Conservation (phyloP, 345 rosid genomes). For the Anastatica hierochuntica region DNA sequence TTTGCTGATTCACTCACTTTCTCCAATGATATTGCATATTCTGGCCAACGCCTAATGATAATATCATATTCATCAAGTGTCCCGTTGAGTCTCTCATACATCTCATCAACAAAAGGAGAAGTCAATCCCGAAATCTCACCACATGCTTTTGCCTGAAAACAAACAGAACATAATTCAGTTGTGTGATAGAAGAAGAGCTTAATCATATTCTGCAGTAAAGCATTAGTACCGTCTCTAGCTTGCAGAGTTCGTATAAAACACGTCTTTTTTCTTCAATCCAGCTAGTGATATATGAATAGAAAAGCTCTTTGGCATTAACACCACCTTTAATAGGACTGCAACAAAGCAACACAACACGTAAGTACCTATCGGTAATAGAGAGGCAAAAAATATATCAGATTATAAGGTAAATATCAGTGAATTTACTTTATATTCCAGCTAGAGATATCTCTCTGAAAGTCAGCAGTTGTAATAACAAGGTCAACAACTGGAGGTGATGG, state of each 20-base stretch:
- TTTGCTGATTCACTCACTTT: slow-evolving; percentile 40
- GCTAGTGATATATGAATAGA: slow-evolving; percentile 59
- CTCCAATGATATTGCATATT: slow-evolving; percentile 60
- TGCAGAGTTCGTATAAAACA: slow-evolving; percentile 67
- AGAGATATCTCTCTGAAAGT: slow-evolving; percentile 81
- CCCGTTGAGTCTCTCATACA: slow-evolving; percentile 64
- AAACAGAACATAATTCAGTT: slow-evolving; percentile 16
- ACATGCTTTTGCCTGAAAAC: slow-evolving; percentile 69
- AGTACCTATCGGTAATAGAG: not conserved
- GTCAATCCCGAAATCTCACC: slow-evolving; percentile 66
- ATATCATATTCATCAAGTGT: slow-evolving; percentile 64
- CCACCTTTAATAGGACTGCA: slow-evolving; percentile 85
- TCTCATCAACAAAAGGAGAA: slow-evolving; percentile 82
- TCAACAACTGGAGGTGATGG: slow-evolving; percentile 75
- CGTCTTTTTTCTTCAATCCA: slow-evolving; percentile 86
- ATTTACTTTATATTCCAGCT: slow-evolving; percentile 66
- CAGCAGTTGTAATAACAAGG: slow-evolving; percentile 82
- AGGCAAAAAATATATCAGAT: not conserved
- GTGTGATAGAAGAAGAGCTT: not conserved
- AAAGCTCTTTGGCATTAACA: slow-evolving; percentile 77
- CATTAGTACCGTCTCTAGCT: slow-evolving; percentile 66
- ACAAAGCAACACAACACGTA: slow-evolving; percentile 18
- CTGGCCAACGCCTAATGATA: slow-evolving; percentile 87
- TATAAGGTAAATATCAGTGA: not conserved
- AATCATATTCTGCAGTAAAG: not conserved